These are phyloP conservation scores for Solanum virginianum DNA, from an alignment of 257 asterid genomes.

Conservation along the genomic window DNA sequence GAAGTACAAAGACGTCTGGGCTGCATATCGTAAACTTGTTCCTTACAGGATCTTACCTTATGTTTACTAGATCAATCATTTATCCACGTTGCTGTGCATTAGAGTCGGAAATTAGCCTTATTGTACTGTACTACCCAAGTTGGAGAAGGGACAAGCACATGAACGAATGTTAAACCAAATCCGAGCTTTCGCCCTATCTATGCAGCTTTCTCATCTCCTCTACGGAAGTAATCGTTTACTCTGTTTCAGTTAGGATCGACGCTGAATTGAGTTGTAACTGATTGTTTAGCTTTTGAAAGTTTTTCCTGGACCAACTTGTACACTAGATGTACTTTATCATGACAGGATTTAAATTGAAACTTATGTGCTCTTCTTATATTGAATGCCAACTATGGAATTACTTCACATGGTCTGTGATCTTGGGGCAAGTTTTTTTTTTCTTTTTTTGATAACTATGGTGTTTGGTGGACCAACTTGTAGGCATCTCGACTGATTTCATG, in stretches of 20 bases:
- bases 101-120: neutral
- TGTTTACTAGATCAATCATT: constrained; percentile 26
- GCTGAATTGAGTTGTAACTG: neutral
- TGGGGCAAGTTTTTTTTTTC: too few relatives aligned
- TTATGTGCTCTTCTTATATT: neutral
- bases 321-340: neutral
- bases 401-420: neutral
- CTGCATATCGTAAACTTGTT: constrained; percentile 63
- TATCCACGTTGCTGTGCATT: neutral
- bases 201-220: neutral
- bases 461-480: neutral
- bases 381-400: neutral
- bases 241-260: neutral
- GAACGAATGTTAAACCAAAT: neutral
- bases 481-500: neutral
- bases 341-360: neutral
- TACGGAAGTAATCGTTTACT: neutral
- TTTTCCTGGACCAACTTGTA: neutral
- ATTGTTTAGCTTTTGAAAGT: neutral
- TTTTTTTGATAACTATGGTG: neutral
- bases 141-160: neutral
- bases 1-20: constrained; percentile 88
- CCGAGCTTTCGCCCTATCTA: neutral
- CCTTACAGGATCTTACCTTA: constrained; percentile 93
- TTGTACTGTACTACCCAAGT: neutral